phyloP scores from a whole-genome alignment of 2,329 filamentous ascomycete species.

The Aspergillus caelatus region DNA sequence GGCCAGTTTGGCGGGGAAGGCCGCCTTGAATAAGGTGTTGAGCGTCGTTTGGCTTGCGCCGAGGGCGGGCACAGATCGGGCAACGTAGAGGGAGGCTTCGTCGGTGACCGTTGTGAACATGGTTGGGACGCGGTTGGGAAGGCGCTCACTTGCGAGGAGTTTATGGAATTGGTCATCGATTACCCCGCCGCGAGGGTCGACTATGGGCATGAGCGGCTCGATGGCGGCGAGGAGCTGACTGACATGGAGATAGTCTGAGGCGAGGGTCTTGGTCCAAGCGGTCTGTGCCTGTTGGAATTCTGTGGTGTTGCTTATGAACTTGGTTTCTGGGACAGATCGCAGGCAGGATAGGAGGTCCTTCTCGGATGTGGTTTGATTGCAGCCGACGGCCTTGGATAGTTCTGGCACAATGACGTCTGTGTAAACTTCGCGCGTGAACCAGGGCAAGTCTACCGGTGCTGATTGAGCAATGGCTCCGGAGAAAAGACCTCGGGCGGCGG shows the following conservation, averaged over 20 bases:
- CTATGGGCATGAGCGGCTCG: constrained; percentile 31
- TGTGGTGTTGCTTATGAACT: constrained; percentile 26
- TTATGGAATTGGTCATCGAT: constrained; percentile 32
- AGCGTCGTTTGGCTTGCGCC: constrained; percentile 14
- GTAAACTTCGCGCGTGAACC: constrained; percentile 30
- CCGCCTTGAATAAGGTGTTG: constrained; percentile 17
- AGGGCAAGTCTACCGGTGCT: constrained; percentile 28
- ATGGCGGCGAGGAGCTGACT: constrained; percentile 20
- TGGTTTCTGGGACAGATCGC: constrained; percentile 23
- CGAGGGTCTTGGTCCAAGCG: constrained; percentile 13
- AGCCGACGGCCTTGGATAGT: constrained; percentile 27
- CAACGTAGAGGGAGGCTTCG: constrained; percentile 27
- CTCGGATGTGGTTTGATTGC: constrained; percentile 17
- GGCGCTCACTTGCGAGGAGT: constrained; percentile 19
- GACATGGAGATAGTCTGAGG: constrained; percentile 21
- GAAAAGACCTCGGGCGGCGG: constrained; percentile 29
- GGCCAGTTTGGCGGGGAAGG: constrained; percentile 21
- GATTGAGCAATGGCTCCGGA: constrained; percentile 32
- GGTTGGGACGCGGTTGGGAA: constrained; percentile 30
- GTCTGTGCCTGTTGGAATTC: constrained; percentile 15
- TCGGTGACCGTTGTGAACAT: constrained; percentile 32
- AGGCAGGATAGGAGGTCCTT: constrained; percentile 25
- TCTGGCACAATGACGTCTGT: constrained; percentile 22
- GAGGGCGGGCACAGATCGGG: constrained; percentile 12
- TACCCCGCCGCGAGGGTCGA: constrained; percentile 27